A percentile compares a stretch with the other conserved stretches of the same genome.
phyloP scores from a whole-genome alignment of 441 rosid species.

The Mallotus japonicus region DNA sequence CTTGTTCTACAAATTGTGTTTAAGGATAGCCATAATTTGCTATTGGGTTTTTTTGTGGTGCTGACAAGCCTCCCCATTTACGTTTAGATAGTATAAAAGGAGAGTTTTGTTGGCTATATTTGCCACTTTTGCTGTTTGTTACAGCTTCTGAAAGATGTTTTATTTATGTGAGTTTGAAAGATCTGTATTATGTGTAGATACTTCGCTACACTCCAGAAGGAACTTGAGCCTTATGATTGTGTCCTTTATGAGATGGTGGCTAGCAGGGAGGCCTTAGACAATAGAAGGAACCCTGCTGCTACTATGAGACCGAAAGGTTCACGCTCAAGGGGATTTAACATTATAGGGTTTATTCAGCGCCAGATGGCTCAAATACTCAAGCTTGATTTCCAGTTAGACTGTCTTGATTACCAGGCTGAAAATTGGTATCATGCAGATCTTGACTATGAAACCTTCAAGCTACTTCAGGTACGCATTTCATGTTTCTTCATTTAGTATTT shows the following conservation, averaged over 20 bases:
- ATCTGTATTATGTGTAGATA: conserved; percentile 44
- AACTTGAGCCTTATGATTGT: conserved; percentile 75
- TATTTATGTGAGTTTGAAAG: conserved; percentile 8
- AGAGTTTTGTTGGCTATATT: background rate
- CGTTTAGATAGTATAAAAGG: too few species aligned
- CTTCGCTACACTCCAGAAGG: conserved; percentile 73
- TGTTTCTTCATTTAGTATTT: background rate
- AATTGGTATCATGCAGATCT: conserved; percentile 99
- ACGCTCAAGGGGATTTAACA: conserved; percentile 66
- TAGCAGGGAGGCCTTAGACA: conserved; percentile 76
- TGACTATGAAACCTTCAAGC: conserved; percentile 79
- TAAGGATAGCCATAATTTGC: background rate
- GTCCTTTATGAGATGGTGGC: conserved; percentile 94
- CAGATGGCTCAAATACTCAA: conserved; percentile 73
- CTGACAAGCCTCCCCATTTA: background rate
- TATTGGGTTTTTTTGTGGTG: background rate
- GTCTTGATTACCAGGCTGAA: conserved; percentile 70
- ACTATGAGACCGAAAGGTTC: conserved; percentile 51
- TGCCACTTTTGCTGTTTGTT: background rate
- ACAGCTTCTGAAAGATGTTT: background rate
- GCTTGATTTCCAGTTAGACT: conserved; percentile 89
- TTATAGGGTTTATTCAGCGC: conserved; percentile 74
- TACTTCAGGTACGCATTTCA: conserved; percentile 36
- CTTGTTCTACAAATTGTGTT: background rate
- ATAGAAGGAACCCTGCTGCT: conserved; percentile 46